A percentile compares a stretch with the other conserved stretches of the same genome.
Evolutionary conservation across 345 rosid genomes (phyloP).

Genomic region (Mangifera indica): DNA sequence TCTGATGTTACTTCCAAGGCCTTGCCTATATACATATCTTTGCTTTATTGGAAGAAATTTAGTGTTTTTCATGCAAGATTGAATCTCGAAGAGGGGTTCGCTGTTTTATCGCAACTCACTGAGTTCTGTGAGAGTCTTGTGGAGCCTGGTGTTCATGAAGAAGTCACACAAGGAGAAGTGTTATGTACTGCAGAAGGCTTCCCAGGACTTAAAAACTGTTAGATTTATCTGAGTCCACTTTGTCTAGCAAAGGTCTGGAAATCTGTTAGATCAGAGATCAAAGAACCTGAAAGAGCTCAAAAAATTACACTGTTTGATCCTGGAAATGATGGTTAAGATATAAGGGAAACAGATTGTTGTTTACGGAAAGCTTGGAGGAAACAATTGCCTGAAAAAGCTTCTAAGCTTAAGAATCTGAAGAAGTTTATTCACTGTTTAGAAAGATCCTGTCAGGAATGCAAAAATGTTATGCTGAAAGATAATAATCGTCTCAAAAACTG

Average conservation of each 20-base stretch:
- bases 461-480: neutral
- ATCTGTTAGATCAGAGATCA: slow-evolving; percentile 3
- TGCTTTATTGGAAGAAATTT: slow-evolving; percentile 12
- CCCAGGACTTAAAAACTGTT: slow-evolving; percentile 9
- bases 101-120: slow-evolving; percentile 8
- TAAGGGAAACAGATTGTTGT: neutral
- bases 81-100: slow-evolving; percentile 9
- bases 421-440: slow-evolving; percentile 14
- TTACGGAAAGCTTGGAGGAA: slow-evolving; percentile 7
- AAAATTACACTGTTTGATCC: slow-evolving; percentile 13
- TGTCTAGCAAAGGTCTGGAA: slow-evolving; percentile 7
- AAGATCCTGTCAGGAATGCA: slow-evolving; percentile 1
- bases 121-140: slow-evolving; percentile 10
- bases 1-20: neutral
- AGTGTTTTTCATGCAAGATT: slow-evolving; percentile 9
- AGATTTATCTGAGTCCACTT: slow-evolving; percentile 10
- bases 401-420: slow-evolving; percentile 2
- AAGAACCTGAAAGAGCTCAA: slow-evolving; percentile 14
- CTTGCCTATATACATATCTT: slow-evolving; percentile 6
- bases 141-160: slow-evolving; percentile 17
- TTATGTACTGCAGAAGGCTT: slow-evolving; percentile 5
- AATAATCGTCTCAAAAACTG: neutral
- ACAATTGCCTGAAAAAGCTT: slow-evolving; percentile 3
- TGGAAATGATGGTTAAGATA: slow-evolving; percentile 18
- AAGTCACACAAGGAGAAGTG: slow-evolving; percentile 2